These are phyloP conservation scores for Malus hybrid DNA, from an alignment of 331 rosid genomes.

Conservation along the genomic window DNA sequence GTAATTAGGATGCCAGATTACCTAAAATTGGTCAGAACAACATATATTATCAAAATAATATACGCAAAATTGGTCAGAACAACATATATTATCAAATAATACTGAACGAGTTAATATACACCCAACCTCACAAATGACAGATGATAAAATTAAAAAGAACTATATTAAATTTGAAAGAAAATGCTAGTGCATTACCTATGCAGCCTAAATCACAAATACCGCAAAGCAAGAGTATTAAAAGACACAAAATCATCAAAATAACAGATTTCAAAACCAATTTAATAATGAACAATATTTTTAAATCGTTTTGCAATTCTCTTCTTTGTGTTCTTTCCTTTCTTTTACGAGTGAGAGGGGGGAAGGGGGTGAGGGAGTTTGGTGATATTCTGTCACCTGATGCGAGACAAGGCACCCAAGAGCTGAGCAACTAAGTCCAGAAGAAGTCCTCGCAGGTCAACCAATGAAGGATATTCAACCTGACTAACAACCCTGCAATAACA, in stretches of 20 bases:
- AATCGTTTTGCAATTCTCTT: neutral
- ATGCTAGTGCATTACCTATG: neutral
- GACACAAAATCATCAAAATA: neutral
- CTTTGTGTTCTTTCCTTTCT: neutral
- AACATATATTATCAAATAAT: neutral
- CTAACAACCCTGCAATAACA: constrained; percentile 92
- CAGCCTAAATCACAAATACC: neutral
- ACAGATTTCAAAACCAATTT: constrained; percentile 3
- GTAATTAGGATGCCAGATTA: neutral
- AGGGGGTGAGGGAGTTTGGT: neutral
- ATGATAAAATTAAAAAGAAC: neutral
- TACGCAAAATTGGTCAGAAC: neutral
- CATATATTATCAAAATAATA: neutral
- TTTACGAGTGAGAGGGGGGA: too few relatives aligned
- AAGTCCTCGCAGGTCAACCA: constrained; percentile 96
- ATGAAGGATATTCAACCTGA: constrained; percentile 94
- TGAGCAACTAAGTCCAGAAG: constrained; percentile 98
- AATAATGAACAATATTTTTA: constrained; percentile 2
- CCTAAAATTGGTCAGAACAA: neutral
- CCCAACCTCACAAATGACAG: neutral
- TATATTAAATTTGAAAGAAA: neutral
- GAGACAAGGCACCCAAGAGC: constrained; percentile 92
- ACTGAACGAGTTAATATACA: neutral
- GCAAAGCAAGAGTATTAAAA: neutral
- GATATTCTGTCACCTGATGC: constrained; percentile 67